Conservation (phyloP, 306 rosid species). For the Rosa rugosa region DNA sequence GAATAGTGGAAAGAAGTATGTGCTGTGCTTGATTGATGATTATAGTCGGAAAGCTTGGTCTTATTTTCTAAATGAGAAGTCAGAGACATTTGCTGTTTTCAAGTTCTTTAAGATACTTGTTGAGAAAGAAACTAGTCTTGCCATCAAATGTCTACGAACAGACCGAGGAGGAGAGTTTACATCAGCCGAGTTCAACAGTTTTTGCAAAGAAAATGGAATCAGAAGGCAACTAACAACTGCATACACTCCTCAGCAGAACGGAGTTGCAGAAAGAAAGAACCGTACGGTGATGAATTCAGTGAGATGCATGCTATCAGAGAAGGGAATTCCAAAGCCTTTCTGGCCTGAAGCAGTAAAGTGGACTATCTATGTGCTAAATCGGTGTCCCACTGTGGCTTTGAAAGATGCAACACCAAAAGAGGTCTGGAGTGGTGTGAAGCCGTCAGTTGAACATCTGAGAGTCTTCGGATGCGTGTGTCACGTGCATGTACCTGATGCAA, state of each 20-base stretch:
- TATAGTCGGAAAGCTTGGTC: background rate
- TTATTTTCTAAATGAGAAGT: background rate
- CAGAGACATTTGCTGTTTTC: background rate
- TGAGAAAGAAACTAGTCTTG: background rate
- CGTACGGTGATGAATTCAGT: background rate
- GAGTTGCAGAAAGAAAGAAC: background rate
- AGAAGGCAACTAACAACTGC: background rate
- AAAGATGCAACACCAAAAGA: background rate
- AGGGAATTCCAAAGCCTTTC: background rate
- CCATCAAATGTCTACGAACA: background rate
- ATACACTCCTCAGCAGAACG: constrained; percentile 13
- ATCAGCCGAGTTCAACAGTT: background rate
- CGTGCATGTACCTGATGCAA: background rate
- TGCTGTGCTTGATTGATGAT: background rate
- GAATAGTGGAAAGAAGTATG: background rate
- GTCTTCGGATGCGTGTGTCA: background rate
- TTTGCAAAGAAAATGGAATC: background rate
- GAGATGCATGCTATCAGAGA: background rate
- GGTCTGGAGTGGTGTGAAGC: background rate
- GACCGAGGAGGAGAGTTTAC: background rate
- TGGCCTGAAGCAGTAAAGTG: background rate
- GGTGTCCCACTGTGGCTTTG: background rate
- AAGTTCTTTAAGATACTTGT: constrained; percentile 2
- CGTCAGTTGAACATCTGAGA: background rate
- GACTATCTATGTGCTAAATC: background rate